A percentile compares a stretch with the other conserved stretches of the same genome.
Evolutionary conservation across 208 protist genomes (phyloP).

Genomic region (Leishmania amazonensis): DNA sequence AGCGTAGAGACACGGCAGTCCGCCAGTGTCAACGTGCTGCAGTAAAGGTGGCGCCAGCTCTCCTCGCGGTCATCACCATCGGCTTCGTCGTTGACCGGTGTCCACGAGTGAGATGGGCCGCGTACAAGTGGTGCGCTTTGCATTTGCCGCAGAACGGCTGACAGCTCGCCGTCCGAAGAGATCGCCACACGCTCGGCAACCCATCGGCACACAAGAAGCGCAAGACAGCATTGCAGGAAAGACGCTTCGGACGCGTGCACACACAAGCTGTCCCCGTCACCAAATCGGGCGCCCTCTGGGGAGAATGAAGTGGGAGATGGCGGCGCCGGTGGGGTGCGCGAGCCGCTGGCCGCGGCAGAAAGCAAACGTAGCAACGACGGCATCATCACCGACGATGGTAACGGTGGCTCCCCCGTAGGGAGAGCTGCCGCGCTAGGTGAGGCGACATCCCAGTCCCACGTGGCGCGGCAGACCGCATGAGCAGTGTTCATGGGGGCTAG

Average conservation of each 20-base stretch:
- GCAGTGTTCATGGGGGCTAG: background rate
- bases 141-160: conserved; percentile 3
- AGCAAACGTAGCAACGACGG: conserved; percentile 3
- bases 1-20: conserved; percentile 5
- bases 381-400: background rate
- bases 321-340: background rate
- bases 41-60: background rate
- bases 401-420: background rate
- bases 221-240: conserved; percentile 4
- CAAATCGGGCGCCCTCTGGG: background rate
- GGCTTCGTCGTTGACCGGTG: too few species aligned
- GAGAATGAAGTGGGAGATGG: background rate
- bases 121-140: background rate
- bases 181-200: conserved; percentile 8
- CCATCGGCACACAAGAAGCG: conserved; percentile 10
- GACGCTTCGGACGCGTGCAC: background rate
- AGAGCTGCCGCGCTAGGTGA: background rate
- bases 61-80: background rate
- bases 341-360: background rate
- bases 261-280: background rate
- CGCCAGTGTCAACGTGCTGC: background rate
- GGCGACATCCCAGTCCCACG: background rate
- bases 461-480: background rate
- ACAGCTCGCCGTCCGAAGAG: background rate
- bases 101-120: background rate